Conservation (phyloP, 192 early-diverging fungal genomes). For the Coemansia sp. region DNA sequence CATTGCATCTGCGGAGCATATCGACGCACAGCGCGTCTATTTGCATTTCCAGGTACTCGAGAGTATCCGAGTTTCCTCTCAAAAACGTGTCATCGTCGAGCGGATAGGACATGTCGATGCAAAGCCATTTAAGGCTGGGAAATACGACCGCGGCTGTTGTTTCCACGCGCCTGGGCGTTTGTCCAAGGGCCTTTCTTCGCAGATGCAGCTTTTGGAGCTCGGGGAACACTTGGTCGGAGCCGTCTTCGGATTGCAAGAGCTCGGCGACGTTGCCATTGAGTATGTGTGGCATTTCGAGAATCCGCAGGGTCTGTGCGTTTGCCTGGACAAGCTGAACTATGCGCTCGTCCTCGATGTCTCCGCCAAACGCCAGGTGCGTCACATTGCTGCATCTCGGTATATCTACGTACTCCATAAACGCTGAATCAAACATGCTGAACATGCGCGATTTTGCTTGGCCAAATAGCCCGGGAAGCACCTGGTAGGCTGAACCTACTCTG, state of each 20-base stretch:
- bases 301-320: not conserved
- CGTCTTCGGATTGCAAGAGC: not conserved
- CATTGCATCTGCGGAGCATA: not conserved
- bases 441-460: not conserved
- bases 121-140: conserved; percentile 5
- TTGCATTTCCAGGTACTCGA: conserved; percentile 10
- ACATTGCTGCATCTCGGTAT: not conserved
- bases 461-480: not conserved
- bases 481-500: not conserved
- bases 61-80: conserved; percentile 5
- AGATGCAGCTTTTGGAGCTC: not conserved
- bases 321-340: not conserved
- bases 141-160: not conserved
- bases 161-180: not conserved
- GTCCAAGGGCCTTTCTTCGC: not conserved
- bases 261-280: not conserved
- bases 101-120: conserved; percentile 3
- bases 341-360: conserved; percentile 5
- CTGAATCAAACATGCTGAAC: not conserved
- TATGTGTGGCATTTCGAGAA: not conserved
- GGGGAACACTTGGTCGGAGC: not conserved
- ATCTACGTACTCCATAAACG: not conserved
- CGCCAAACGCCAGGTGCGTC: not conserved
- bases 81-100: conserved; percentile 14
- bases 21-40: not conserved